These are phyloP conservation scores for Pythium angustatum DNA, from an alignment of 352 stramenopile genomes.

Conservation along the genomic window DNA sequence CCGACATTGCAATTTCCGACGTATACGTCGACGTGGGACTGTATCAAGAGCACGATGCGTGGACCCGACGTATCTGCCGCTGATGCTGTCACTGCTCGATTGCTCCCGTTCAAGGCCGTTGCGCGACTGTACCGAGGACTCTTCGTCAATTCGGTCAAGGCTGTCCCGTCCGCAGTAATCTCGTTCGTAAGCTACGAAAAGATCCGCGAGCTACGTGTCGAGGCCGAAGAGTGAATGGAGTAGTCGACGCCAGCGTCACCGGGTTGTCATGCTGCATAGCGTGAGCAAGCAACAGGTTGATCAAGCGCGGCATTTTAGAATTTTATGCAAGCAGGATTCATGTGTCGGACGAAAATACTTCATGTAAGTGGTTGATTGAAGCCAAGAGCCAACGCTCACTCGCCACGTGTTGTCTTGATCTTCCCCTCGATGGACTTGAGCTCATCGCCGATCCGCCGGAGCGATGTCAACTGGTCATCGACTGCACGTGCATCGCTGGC, in stretches of 20 bases:
- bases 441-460: slow-evolving; percentile 61
- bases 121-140: slow-evolving; percentile 70
- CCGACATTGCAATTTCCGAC: slow-evolving; percentile 58
- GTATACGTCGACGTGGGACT: slow-evolving; percentile 76
- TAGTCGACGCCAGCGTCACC: background rate
- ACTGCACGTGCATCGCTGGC: slow-evolving; percentile 34
- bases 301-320: background rate
- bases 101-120: slow-evolving; percentile 21
- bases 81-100: background rate
- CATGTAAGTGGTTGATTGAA: too few species aligned
- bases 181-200: slow-evolving; percentile 79
- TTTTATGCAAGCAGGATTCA: too few species aligned
- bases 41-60: slow-evolving; percentile 50
- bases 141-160: slow-evolving; percentile 21
- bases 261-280: background rate
- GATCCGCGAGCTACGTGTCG: slow-evolving; percentile 54
- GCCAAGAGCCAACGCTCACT: too few species aligned
- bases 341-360: background rate
- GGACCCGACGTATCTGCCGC: slow-evolving; percentile 22
- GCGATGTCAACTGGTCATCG: slow-evolving; percentile 47
- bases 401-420: slow-evolving; percentile 46
- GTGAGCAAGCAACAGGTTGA: slow-evolving; percentile 1
- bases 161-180: slow-evolving; percentile 37
- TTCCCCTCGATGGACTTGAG: slow-evolving; percentile 74
- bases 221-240: slow-evolving; percentile 23